These are phyloP conservation scores for Magnusiomyces fungicola DNA, from an alignment of 1,139 yeast species.

Conservation along the genomic window DNA sequence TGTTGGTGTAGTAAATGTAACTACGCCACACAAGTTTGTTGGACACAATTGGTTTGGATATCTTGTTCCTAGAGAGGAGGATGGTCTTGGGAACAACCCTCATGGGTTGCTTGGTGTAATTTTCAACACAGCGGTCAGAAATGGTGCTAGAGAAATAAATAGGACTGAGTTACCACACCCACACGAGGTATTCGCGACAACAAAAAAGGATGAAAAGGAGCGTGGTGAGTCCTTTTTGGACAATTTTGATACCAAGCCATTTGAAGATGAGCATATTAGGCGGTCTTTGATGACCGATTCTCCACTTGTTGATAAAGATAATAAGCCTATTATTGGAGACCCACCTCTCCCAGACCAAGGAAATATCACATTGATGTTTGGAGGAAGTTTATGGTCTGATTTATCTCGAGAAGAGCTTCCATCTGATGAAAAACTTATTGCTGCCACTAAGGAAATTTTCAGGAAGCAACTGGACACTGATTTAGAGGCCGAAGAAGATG, in stretches of 20 bases:
- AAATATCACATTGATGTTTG: slow-evolving; percentile 82
- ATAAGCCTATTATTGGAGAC: slow-evolving; percentile 1
- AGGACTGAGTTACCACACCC: slow-evolving; percentile 12
- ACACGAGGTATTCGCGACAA: slow-evolving; percentile 9
- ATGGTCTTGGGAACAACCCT: slow-evolving; percentile 38
- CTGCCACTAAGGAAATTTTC: slow-evolving; percentile 43
- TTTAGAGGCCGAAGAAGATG: slow-evolving; percentile 43
- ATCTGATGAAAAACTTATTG: slow-evolving; percentile 38
- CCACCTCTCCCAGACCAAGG: slow-evolving; percentile 36
- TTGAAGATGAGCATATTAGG: slow-evolving; percentile 12
- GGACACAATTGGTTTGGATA: slow-evolving; percentile 71
- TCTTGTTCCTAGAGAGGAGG: slow-evolving; percentile 56
- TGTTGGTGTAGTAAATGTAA: slow-evolving; percentile 33
- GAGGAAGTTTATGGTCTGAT: slow-evolving; percentile 59
- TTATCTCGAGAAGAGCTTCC: slow-evolving; percentile 36
- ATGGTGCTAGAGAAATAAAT: slow-evolving; percentile 19
- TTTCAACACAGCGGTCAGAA: slow-evolving; percentile 68
- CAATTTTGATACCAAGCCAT: slow-evolving; percentile 10
- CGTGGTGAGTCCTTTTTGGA: slow-evolving; percentile 14
- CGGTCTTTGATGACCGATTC: slow-evolving; percentile 10
- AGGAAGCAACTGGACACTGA: slow-evolving; percentile 45
- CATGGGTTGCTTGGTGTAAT: slow-evolving; percentile 75
- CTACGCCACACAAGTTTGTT: slow-evolving; percentile 23
- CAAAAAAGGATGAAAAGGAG: slow-evolving; percentile 10
- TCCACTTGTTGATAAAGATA: slow-evolving; percentile 7